Percentiles rank a stretch among this genome's conserved stretches.
These are phyloP conservation scores for Cyberlindnera saturnus DNA, from an alignment of 805 yeast species.

Conservation along the genomic window DNA sequence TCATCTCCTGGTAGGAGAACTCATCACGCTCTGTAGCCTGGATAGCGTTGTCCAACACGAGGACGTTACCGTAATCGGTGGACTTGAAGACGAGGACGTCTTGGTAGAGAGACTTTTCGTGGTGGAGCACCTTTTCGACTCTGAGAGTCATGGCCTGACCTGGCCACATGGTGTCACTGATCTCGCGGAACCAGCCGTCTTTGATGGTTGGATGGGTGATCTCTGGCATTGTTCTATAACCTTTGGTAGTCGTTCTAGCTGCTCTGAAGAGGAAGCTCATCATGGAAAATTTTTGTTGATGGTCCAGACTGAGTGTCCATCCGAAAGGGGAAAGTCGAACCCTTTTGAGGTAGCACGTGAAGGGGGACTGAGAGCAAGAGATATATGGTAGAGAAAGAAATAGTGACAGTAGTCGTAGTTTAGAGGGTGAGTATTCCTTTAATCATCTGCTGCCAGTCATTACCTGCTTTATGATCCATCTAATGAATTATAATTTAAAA, in stretches of 20 bases:
- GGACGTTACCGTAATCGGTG: conserved; percentile 89
- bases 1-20: conserved; percentile 97
- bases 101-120: conserved; percentile 83
- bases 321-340: too few species aligned
- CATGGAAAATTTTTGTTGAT: too few species aligned
- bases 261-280: background rate
- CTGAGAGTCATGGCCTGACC: conserved; percentile 94
- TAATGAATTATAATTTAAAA: too few species aligned
- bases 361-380: too few species aligned
- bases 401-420: too few species aligned
- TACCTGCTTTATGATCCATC: too few species aligned
- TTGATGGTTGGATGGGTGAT: conserved; percentile 36
- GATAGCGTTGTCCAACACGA: conserved; percentile 90
- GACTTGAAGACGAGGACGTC: conserved; percentile 92
- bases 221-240: conserved; percentile 24
- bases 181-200: conserved; percentile 97
- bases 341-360: too few species aligned
- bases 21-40: conserved; percentile 98
- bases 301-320: too few species aligned
- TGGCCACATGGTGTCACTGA: conserved; percentile 96
- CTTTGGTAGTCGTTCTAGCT: background rate
- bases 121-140: conserved; percentile 82
- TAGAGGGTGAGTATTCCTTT: too few species aligned
- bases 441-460: too few species aligned
- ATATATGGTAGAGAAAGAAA: too few species aligned